Percentiles rank a stretch among this genome's conserved stretches.
Evolutionary conservation across 2,329 filamentous ascomycete genomes (phyloP).

Genomic region (Phialophora verrucosa): DNA sequence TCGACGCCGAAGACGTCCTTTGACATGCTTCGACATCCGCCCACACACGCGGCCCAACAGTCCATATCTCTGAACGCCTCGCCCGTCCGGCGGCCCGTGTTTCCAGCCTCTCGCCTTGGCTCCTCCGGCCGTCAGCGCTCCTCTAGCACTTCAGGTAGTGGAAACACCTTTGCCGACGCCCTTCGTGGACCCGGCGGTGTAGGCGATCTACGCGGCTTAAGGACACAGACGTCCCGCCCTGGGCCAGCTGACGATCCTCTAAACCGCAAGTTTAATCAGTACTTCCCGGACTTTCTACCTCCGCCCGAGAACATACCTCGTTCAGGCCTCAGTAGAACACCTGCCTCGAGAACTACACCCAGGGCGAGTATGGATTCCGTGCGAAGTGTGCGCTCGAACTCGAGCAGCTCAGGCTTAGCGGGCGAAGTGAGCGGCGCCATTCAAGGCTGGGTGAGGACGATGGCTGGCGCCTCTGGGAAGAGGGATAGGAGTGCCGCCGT

Average conservation of each 20-base stretch:
- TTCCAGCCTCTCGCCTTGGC: constrained; percentile 38
- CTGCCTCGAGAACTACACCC: constrained; percentile 44
- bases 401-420: constrained; percentile 55
- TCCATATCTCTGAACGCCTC: constrained; percentile 44
- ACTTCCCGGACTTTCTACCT: constrained; percentile 74
- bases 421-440: constrained; percentile 86
- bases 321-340: constrained; percentile 28
- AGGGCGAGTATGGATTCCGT: constrained; percentile 50
- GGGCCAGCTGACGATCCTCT: constrained; percentile 84
- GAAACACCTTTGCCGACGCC: constrained; percentile 57
- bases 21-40: constrained; percentile 41
- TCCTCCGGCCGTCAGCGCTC: constrained; percentile 39
- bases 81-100: constrained; percentile 45
- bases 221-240: constrained; percentile 57
- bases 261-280: constrained; percentile 81
- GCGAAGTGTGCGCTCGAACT: constrained; percentile 50
- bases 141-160: constrained; percentile 43
- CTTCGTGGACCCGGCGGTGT: constrained; percentile 87
- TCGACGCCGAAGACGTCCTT: constrained; percentile 38
- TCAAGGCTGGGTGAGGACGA: constrained; percentile 87
- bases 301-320: constrained; percentile 50
- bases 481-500: constrained; percentile 23
- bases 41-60: constrained; percentile 40
- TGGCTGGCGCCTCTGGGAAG: constrained; percentile 52
- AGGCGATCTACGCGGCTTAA: constrained; percentile 74